phyloP scores from a whole-genome alignment of 345 rosid genomes.

The Eucalyptus erythrocorys region DNA sequence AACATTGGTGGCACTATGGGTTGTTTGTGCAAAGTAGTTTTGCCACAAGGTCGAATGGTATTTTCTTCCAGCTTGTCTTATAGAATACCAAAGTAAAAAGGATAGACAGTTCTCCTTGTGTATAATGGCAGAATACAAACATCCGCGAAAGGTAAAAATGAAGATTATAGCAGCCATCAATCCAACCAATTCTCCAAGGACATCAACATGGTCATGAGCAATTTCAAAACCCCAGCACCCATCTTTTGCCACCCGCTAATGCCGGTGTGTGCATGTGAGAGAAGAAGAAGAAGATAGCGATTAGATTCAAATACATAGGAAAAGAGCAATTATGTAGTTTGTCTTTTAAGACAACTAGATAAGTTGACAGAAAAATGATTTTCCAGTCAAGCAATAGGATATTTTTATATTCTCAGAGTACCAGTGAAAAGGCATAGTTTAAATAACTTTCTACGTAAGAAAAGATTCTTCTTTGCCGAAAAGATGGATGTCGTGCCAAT shows the following conservation, averaged over 20 bases:
- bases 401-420: neutral
- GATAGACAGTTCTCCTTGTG: neutral
- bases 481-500: neutral
- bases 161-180: neutral
- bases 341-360: neutral
- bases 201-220: neutral
- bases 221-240: neutral
- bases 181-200: neutral
- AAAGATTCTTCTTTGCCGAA: neutral
- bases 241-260: neutral
- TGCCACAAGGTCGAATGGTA: neutral
- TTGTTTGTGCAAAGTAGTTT: neutral
- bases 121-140: neutral
- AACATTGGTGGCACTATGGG: neutral
- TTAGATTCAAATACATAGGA: neutral
- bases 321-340: neutral
- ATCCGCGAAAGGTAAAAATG: neutral
- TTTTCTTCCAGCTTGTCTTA: neutral
- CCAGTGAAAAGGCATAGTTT: neutral
- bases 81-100: neutral
- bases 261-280: neutral
- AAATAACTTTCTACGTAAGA: neutral
- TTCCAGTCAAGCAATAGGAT: neutral
- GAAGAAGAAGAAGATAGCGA: neutral
- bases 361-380: neutral